Base-by-base conservation (phyloP, 768 basidiomycete species). In the Russula brevipes region DNA sequence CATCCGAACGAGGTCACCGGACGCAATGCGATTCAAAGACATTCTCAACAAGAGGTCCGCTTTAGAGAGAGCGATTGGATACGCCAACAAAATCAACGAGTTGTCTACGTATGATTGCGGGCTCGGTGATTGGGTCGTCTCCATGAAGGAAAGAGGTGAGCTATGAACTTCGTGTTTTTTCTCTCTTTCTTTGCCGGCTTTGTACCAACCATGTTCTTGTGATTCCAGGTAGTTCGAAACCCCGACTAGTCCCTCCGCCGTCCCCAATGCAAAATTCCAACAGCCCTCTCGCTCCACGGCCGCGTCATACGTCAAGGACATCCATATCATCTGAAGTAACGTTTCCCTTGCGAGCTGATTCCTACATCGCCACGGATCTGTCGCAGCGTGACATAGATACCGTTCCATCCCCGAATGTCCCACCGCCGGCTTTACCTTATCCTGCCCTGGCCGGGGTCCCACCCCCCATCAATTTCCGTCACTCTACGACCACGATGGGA, bases 61-160 rank as follows among this genome's bases (percentile, higher is more conserved):
- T 2, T 63, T 82, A 4, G 92, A 94, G 69, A 81, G 92, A 53
- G 89, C 87, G 63, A 71, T 76, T 30, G 82, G 85, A 42, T 95
- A 94, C 68, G 87, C 88, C 31, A 76, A 78, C 67, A 94, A 93
- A 76, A 90, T 94, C 66, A 91, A 91, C 69, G 90, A 94, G 71
- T 73, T 95, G 19, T 83, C 84, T 59, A 76, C 79, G 64, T 85
- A 83, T 69, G 88, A 92, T 69, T 88, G 87, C 68, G 91, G 92
- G 38, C 74, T 94, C 57, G 76, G 77, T 19, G 85, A 88, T n/a
- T 95, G 93, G 93, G 74, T 92, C 31, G 66, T 76, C 44, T 80
- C 82, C 60, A 80, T 80, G 59, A 82, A 75, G 66, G 74, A 77
- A 58, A 79, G 80, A 79, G 81, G 91, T 89, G 68, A 31, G 77